Conservation (phyloP, 2,329 filamentous ascomycete genomes). For the Leptosphaerulina australis region DNA sequence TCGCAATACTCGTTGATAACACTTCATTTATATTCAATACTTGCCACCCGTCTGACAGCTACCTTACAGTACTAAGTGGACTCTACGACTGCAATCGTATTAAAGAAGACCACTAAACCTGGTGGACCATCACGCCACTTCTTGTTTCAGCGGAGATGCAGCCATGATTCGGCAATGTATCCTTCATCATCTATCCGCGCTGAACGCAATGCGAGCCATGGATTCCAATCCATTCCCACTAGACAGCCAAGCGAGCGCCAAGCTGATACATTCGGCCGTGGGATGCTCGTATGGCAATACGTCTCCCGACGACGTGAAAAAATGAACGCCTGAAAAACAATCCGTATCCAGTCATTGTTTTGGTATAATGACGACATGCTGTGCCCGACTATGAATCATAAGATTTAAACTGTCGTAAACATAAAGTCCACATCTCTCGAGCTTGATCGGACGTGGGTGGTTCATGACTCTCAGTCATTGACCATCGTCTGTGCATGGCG, state of each 20-base stretch:
- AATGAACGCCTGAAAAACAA: neutral
- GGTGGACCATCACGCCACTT: slow-evolving; percentile 11
- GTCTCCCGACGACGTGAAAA: slow-evolving; percentile 3
- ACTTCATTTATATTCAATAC: slow-evolving; percentile 9
- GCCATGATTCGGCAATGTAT: slow-evolving; percentile 7
- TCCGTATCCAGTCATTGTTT: slow-evolving; percentile 5
- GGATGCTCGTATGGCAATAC: slow-evolving; percentile 4
- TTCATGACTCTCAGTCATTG: slow-evolving; percentile 7
- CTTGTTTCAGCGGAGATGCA: slow-evolving; percentile 6
- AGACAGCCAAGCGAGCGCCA: slow-evolving; percentile 14
- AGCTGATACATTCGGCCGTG: slow-evolving; percentile 3
- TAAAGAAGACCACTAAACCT: neutral
- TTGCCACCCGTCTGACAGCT: slow-evolving; percentile 4
- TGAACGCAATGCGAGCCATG: slow-evolving; percentile 5
- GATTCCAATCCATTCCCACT: slow-evolving; percentile 5
- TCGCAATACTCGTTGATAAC: slow-evolving; percentile 16
- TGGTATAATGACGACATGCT: slow-evolving; percentile 5
- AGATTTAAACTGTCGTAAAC: slow-evolving; percentile 2
- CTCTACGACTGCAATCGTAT: neutral
- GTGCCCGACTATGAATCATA: slow-evolving; percentile 4
- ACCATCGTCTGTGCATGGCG: slow-evolving; percentile 17
- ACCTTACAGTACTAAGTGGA: slow-evolving; percentile 9
- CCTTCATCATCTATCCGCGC: slow-evolving; percentile 9
- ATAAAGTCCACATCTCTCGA: slow-evolving; percentile 8
- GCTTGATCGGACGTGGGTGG: neutral